Evolutionary conservation across 352 stramenopile genomes (phyloP), one percentile per base, ranked within the genome.

Genomic region (Pythium periplocum): DNA sequence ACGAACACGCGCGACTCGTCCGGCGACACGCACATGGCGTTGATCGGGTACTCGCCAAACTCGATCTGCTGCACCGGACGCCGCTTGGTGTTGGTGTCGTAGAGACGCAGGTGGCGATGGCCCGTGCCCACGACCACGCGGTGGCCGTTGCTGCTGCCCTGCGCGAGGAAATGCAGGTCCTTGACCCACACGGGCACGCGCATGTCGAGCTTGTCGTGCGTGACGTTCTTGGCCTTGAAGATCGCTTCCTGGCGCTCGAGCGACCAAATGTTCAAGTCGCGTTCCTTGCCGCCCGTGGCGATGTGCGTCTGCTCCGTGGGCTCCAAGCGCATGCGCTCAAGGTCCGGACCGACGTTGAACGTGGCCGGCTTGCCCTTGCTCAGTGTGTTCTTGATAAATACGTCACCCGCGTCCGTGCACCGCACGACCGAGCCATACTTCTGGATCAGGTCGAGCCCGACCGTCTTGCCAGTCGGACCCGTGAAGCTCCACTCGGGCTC

Each of bases 111-210:
- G 43, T 95, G 79, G 53, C 75, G 71, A 63, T 96, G 65, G 31
- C 71, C 82, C 34, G 85, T 93, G 53, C 85, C 85, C 4, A 90
- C 75, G 37, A 93, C 66, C 1, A 89, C 65, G 17, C 80, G 75
- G 54, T 92, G 72, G 50, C 71, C 76, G 45, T 88, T 89, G 57
- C 76, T 91, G 35, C 36, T 77, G 32, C 75, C 83, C 12, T 60
- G 61, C 45, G 69, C 78, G 41, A 90, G 45, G 42, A 90, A 93
- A 0, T 64, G 62, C 31, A 95, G 54, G 48, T 92, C 85, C 33
- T 87, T 91, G 37, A 96, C 78, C 82, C 83, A 96, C 59, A 96
- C 79, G n/a, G 87, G 87, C 49, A 95, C 81, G 12, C 83, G 75
- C 73, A 96, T 88, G 51, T 95, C 76, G 6, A 96, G 69, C 53